Base-by-base conservation (phyloP, 371 early-diverging fungal genomes). In the Parasitella parasitica region DNA sequence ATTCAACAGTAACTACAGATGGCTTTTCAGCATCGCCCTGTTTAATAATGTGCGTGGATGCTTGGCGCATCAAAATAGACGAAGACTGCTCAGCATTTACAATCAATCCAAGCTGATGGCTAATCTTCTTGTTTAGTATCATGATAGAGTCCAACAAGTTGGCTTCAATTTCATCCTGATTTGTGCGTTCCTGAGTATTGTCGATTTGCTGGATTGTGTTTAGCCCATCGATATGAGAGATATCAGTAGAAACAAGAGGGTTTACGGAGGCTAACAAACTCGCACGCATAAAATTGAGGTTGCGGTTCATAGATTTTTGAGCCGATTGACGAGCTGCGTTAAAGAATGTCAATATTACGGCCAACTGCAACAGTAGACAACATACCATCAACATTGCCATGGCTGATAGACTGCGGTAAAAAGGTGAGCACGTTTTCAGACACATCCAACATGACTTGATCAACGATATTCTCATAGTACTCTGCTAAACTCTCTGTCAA, bases 401-500 rank as follows among this genome's bases (percentile, higher is more conserved):
- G 60, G 24, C 69, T 69, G 6, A 69, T 71, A 3, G 66, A 63
- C 9, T 66, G 55, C 34, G 76, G 75, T 15, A 73, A 56, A 50
- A 63, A 71, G 7, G 61, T 49, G 9, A 73, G 58, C 13, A 75
- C 66, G 43, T 73, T 64, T 52, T 71, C 68, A 3, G 70, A 61
- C 15, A 64, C 69, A 56, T 69, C 69, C 18, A 69, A 35, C 79
- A 79, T 76, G 15, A 72, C 75, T 62, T 76, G 79, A 54, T 79
- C 75, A 6, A 76, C 75, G 18, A 79, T 74, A 24, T 63, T 74
- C 61, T 79, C 79, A 67, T 79, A 79, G 37, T 76, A 79, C 39
- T 76, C 79, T 63, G 70, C 68, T 18, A 78, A 49, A 22, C 64
- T 69, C 41, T 71, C 71, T 12, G 64, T 63, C 36, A 69, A 69